Evolutionary conservation across 495 filamentous ascomycete genomes (phyloP).

Genomic region (Hypoxylon lienhwacheense): DNA sequence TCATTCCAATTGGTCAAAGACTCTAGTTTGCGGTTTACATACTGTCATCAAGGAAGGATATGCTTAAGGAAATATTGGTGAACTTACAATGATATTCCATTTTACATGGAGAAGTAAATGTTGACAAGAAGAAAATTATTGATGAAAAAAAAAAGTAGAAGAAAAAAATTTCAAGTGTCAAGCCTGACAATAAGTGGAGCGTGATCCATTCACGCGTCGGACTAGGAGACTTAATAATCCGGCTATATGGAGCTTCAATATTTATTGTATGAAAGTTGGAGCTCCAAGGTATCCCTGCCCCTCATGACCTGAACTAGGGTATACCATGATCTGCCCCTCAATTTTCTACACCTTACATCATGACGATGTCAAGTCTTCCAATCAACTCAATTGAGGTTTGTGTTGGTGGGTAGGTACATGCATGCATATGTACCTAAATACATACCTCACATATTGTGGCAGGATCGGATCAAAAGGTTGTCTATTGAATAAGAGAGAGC

Average conservation of each 20-base stretch:
- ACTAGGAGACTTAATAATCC: constrained; percentile 17
- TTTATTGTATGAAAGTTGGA: neutral
- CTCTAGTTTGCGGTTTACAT: constrained; percentile 99
- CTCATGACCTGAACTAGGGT: neutral
- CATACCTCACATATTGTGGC: too few relatives aligned
- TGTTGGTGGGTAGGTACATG: too few relatives aligned
- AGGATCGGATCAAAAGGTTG: too few relatives aligned
- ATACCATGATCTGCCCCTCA: constrained; percentile 8
- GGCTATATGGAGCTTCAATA: neutral
- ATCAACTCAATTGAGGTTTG: too few relatives aligned
- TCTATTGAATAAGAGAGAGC: too few relatives aligned
- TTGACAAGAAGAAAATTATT: constrained; percentile 5
- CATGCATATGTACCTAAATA: too few relatives aligned
- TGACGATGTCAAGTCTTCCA: constrained; percentile 20
- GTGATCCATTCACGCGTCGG: constrained; percentile 8
- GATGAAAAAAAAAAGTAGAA: constrained; percentile 2
- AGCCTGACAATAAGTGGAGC: constrained; percentile 22
- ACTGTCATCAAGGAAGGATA: constrained; percentile 55
- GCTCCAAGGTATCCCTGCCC: neutral
- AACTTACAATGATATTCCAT: constrained; percentile 30
- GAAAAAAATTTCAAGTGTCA: constrained; percentile 28
- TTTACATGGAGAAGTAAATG: constrained; percentile 1
- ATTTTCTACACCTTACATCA: too few relatives aligned
- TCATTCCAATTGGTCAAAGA: constrained; percentile 99
- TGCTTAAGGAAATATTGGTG: neutral